A percentile compares a stretch with the other conserved stretches of the same genome.
phyloP scores from a whole-genome alignment of 129 eudicot genomes.

The Flaveria robusta region DNA sequence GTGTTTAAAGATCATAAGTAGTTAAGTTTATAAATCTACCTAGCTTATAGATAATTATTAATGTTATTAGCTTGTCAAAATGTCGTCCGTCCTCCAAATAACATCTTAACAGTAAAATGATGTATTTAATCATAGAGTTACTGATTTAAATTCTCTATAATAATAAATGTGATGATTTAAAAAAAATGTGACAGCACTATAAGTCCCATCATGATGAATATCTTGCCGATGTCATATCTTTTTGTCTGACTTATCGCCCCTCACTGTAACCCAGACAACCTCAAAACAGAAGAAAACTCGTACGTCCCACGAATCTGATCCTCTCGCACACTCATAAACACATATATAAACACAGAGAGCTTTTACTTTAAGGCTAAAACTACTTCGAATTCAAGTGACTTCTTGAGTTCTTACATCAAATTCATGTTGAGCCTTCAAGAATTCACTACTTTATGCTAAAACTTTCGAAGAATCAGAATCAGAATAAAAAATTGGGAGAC shows the following conservation, averaged over 20 bases:
- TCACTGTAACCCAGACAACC: not conserved
- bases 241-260: slow-evolving; percentile 31
- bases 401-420: not conserved
- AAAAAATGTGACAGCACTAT: no score
- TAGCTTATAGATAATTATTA: no score
- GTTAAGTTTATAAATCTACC: no score
- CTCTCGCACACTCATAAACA: slow-evolving; percentile 12
- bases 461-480: slow-evolving; percentile 2
- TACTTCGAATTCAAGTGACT: slow-evolving; percentile 27
- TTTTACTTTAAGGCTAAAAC: slow-evolving; percentile 27
- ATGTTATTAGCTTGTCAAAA: no score
- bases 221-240: not conserved
- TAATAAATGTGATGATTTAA: no score
- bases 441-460: slow-evolving; percentile 5
- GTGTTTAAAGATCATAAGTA: no score
- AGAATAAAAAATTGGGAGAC: not conserved
- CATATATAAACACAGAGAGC: not conserved
- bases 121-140: no score
- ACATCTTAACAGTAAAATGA: no score
- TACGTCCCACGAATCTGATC: slow-evolving; percentile 46
- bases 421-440: slow-evolving; percentile 29
- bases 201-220: no score
- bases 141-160: no score
- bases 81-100: no score
- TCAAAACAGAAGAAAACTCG: slow-evolving; percentile 20